Base-by-base conservation (phyloP, 257 asterid genomes). In the Ocimum tenuiflorum region DNA sequence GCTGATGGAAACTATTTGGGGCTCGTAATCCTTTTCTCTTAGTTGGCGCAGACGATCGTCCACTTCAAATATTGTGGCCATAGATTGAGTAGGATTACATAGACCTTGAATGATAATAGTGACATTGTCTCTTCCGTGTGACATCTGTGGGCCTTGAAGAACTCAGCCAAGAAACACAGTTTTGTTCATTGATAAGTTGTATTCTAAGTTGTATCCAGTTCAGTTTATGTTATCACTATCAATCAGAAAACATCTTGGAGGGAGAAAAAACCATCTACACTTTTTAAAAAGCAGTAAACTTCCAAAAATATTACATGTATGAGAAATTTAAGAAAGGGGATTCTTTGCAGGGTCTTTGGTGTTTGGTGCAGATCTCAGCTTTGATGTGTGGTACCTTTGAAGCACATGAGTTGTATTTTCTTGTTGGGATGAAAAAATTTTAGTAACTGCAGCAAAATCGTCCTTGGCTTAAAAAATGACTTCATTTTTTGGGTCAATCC, bases 11-110 rank as follows among this genome's bases (percentile, higher is more conserved):
- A 73, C 23, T 7, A 77, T 18, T 18, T 68, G 61, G 0, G 88
- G 88, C 6, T 77, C 80, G 39, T 79, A 82, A 20, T 77, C 76
- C 57, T 74, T 70, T 45, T 9, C 18, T 3, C 77, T 82, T 15
- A 69, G 33, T 14, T 18, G 24, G 1, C 76, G 74, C 13, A 82
- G 18, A 2, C 61, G 64, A 0, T 39, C 60, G 14, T 66, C 75
- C 11, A 82, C 78, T 75, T 36, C 54, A 4, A 33, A 35, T 36
- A 56, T 56, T 9, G 18, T 43, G 49, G 49, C 19, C 18, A 3
- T 43, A 6, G 19, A 43, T 43, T 43, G 18, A 12, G 49, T 56
- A 8, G 63, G 45, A 36, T 35, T 56, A 1, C 47, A 17, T 20
- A 35, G 4, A 4, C 6, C 27, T 33, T 35, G 8, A 0, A 56